Evolutionary conservation across 306 rosid species (phyloP).

Genomic region (Lathyrus sativus): DNA sequence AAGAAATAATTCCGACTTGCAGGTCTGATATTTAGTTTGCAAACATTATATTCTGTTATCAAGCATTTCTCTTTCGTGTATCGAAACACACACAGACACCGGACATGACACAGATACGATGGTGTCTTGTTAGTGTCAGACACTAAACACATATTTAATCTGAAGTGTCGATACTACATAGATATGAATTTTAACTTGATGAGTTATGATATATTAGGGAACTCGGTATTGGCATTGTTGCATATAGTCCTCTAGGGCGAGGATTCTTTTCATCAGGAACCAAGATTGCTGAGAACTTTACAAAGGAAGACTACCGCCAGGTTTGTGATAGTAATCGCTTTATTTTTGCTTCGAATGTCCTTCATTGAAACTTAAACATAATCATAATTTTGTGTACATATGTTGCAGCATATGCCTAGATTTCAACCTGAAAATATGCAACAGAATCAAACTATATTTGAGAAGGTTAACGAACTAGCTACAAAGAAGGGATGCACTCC

Average conservation of each 20-base stretch:
- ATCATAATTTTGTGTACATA: neutral
- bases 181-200: neutral
- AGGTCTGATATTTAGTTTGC: slow-evolving; percentile 36
- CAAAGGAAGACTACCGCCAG: neutral
- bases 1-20: slow-evolving; percentile 66
- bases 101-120: too few relatives aligned
- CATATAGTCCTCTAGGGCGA: too few relatives aligned
- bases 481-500: slow-evolving; percentile 54
- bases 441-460: slow-evolving; percentile 61
- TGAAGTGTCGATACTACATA: too few relatives aligned
- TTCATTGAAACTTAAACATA: neutral
- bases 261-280: neutral
- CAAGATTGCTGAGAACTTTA: neutral
- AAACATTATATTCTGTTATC: neutral
- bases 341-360: neutral
- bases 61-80: neutral
- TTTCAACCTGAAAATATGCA: slow-evolving; percentile 60
- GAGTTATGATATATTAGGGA: slow-evolving; percentile 41
- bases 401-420: slow-evolving; percentile 50
- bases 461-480: slow-evolving; percentile 58
- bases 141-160: too few relatives aligned
- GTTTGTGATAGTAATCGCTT: neutral
- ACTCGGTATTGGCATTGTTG: slow-evolving; percentile 42
- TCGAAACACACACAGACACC: neutral
- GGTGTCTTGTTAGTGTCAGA: too few relatives aligned